These are phyloP conservation scores for Boletus eberwhitei DNA, from an alignment of 768 basidiomycete genomes.

Conservation along the genomic window DNA sequence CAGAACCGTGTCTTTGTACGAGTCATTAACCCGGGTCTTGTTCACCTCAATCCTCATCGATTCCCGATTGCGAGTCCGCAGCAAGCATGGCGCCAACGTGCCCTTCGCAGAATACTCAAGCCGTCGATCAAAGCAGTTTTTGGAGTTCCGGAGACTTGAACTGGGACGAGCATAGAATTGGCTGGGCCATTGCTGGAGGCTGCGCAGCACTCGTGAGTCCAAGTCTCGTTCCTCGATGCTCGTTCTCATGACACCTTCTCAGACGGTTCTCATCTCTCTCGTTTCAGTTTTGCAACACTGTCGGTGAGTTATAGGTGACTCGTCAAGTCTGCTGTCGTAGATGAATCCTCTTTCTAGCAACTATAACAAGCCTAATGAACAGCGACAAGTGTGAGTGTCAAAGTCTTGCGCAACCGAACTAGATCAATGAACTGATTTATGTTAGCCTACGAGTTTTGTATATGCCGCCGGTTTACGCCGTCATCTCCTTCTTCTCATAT, in stretches of 20 bases:
- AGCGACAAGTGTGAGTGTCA: slow-evolving; percentile 70
- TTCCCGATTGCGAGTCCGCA: background rate
- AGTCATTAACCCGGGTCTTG: background rate
- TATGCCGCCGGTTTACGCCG: slow-evolving; percentile 79
- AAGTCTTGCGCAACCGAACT: background rate
- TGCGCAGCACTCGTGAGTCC: slow-evolving; percentile 53
- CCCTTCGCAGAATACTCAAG: slow-evolving; percentile 47
- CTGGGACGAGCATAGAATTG: slow-evolving; percentile 65
- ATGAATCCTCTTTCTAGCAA: slow-evolving; percentile 42
- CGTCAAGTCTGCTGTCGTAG: background rate
- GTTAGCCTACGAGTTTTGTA: slow-evolving; percentile 72
- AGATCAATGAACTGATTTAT: background rate
- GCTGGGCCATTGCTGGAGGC: slow-evolving; percentile 69
- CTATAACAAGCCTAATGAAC: slow-evolving; percentile 67
- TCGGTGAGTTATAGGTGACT: slow-evolving; percentile 42
- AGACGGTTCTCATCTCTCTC: slow-evolving; percentile 62
- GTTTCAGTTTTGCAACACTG: slow-evolving; percentile 59
- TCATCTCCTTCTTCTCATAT: slow-evolving; percentile 85
- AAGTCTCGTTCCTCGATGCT: background rate
- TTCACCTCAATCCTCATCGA: background rate
- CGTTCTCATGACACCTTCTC: background rate
- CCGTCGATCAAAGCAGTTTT: slow-evolving; percentile 58
- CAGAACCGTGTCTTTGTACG: slow-evolving; percentile 7
- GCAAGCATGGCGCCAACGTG: slow-evolving; percentile 35
- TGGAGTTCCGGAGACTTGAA: slow-evolving; percentile 53